Conservation (phyloP, 108 stramenopile species). For the Skeletonema costatum region DNA sequence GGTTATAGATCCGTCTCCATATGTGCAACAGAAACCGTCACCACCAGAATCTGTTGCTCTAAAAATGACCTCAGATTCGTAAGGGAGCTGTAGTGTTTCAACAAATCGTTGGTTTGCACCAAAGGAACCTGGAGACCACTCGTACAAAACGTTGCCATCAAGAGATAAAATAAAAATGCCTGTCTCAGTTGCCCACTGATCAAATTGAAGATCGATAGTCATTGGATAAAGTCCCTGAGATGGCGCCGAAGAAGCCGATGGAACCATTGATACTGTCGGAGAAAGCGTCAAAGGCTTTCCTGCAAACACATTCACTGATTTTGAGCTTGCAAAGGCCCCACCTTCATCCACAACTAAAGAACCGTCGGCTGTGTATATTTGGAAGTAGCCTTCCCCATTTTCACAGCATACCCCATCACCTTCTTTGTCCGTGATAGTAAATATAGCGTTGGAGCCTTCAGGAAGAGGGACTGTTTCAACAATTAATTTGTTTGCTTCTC, state of each 20-base stretch:
- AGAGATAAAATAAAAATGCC: slow-evolving; percentile 11
- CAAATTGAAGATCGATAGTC: slow-evolving; percentile 16
- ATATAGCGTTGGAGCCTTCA: slow-evolving; percentile 9
- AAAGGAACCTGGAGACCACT: slow-evolving; percentile 20
- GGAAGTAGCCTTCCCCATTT: slow-evolving; percentile 15
- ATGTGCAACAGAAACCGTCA: slow-evolving; percentile 16
- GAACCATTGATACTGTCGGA: slow-evolving; percentile 6
- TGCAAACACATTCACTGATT: not conserved
- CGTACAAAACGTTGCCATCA: not conserved
- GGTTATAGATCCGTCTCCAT: slow-evolving; percentile 27
- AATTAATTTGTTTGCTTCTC: not conserved
- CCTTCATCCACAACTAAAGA: slow-evolving; percentile 9
- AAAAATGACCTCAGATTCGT: slow-evolving; percentile 10
- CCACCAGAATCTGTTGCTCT: slow-evolving; percentile 19
- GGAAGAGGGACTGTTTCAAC: slow-evolving; percentile 14
- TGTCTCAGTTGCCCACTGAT: slow-evolving; percentile 21
- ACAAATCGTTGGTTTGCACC: not conserved
- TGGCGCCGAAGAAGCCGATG: slow-evolving; percentile 9
- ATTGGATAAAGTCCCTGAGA: slow-evolving; percentile 4
- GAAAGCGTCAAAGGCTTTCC: slow-evolving; percentile 13
- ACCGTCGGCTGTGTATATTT: slow-evolving; percentile 9
- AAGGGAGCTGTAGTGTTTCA: slow-evolving; percentile 14
- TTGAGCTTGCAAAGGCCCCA: not conserved
- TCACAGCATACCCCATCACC: slow-evolving; percentile 25
- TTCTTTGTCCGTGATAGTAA: slow-evolving; percentile 15